Conservation (phyloP, 768 basidiomycete genomes). For the Termitomyces heimii region DNA sequence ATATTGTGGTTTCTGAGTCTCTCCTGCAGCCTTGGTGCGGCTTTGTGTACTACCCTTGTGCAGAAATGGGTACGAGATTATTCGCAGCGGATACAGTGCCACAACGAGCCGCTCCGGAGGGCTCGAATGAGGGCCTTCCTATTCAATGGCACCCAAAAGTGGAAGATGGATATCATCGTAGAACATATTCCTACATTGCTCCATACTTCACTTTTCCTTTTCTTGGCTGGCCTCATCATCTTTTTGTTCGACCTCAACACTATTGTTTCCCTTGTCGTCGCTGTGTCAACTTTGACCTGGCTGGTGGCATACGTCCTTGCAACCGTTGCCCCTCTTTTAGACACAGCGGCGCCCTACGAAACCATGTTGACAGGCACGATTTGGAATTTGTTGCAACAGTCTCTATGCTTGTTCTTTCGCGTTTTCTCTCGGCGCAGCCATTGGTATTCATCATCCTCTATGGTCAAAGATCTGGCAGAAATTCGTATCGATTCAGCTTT, state of each 20-base stretch:
- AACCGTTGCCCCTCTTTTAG: not conserved
- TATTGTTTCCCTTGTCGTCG: not conserved
- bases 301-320: not conserved
- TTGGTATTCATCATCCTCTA: no score
- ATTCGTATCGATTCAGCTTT: not conserved
- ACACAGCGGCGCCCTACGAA: conserved; percentile 4
- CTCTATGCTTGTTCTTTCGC: not conserved
- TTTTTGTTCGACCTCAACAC: not conserved
- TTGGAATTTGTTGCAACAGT: not conserved
- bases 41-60: conserved; percentile 20
- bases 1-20: conserved; percentile 25
- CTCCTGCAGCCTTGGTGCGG: conserved; percentile 19
- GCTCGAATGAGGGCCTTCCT: conserved; percentile 2
- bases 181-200: conserved; percentile 4
- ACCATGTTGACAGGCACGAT: not conserved
- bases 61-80: conserved; percentile 4
- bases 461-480: not conserved
- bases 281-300: not conserved
- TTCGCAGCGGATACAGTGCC: not conserved
- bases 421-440: not conserved
- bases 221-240: conserved; percentile 3
- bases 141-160: not conserved
- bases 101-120: not conserved
- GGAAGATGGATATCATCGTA: not conserved
- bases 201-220: conserved; percentile 6